Evolutionary conservation across 352 stramenopile genomes (phyloP), one percentile per base, ranked within the genome.

Genomic region (Pythium dissimile): DNA sequence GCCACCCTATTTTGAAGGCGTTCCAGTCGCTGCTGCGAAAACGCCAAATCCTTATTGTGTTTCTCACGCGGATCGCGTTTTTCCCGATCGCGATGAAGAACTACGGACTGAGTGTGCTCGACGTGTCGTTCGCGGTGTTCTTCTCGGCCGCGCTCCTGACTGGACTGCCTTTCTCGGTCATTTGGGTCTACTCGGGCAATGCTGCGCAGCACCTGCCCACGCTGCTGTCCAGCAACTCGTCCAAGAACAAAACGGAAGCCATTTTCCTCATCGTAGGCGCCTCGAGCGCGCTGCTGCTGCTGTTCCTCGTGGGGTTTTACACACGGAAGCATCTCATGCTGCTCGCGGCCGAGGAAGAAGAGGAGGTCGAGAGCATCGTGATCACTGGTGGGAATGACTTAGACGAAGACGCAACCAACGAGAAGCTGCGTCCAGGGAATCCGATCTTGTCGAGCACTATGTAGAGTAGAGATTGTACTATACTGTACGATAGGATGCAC

Each of bases 31-130:
- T 89, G 45, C 44, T 91, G 50, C 67, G 49, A 18, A 79, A 80
- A 52, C 69, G 69, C 0, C 74, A 91, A 55, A 70, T 89, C 46
- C 72, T 93, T 38, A 72, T 93, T 34, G 83, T 93, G 27, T 89
- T 89, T 54, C 71, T 93, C 52, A 91, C 80, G 27, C 79, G 83
- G 24, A 77, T 84, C 20, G 83, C 83, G 24, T 91, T 90, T 56
- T 91, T 93, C 56, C 83, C 83, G 11, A 93, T 93, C 59, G 83
- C 79, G 35, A 72, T 93, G 67, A 93, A 93, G 57, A 93, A 93
- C 60, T 93, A 93, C 55, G 83, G 83, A 31, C 79, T 93, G 21
- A 93, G 83, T 54, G 80, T 89, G 24, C 61, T 93, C 13, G 78
- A 89, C 50, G 83, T 93, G 16, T 63, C 50, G 23, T 91, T 91